Evolutionary conservation across 306 rosid genomes (phyloP), one percentile per base, ranked within the genome.

Genomic region (Glycine latifolia): DNA sequence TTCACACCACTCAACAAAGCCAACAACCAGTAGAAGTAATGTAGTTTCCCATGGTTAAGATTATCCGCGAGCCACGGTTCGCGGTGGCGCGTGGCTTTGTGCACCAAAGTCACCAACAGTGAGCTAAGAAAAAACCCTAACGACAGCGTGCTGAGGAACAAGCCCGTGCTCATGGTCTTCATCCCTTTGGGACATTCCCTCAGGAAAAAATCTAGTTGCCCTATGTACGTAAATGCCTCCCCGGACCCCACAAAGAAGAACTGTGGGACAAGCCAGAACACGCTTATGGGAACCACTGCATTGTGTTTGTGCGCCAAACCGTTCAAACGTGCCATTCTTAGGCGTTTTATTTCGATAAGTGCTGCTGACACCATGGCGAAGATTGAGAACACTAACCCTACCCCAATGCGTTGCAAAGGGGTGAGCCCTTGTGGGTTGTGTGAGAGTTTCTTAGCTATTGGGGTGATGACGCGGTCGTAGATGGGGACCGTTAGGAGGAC

Each of bases 151-250:
- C 97, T 95, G 83, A 95, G 72, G 46, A 95, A 95, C 83, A 92
- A 73, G 3, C 97, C 98, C 0, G 97, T 95, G 85, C 98, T 95
- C 97, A 92, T 91, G 0, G 97, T 91, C 76, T 92, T 92, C 97
- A 92, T 95, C 55, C 98, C 97, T 73, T 92, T 91, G 0, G 99
- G 97, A 31, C 97, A 92, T 71, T 95, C 99, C 67, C 95, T 84
- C 0, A 92, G 81, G 79, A 92, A 95, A 43, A 92, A 95, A 70
- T 95, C 97, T 3, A 95, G 67, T 26, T 95, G 97, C 2, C 99
- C 99, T 39, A 89, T 88, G 49, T 95, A 93, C 2, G 88, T 89
- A 35, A 93, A 93, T 2, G 97, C 99, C 81, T 95, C 97, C 2
- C 97, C 99, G 0, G 97, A 77, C 41, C 99, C 99, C 33, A 95